Conservation (phyloP, 1,284 basidiomycete genomes). For the Leccinum pachyderme region DNA sequence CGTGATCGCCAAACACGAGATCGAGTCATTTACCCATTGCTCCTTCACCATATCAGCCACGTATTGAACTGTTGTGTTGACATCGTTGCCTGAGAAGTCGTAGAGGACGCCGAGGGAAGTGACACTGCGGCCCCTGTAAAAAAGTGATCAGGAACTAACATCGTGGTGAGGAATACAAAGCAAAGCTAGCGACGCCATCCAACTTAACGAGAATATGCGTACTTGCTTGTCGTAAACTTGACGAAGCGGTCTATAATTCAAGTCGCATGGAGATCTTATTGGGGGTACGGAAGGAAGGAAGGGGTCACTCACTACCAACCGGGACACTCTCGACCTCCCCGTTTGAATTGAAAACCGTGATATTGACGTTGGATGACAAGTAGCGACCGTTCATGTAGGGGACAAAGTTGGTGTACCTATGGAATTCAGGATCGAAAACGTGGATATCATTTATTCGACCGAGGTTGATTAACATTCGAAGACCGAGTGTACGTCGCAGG, state of each 20-base stretch:
- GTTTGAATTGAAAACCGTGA: conserved; percentile 60
- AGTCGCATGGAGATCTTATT: neutral
- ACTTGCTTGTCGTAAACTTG: conserved; percentile 79
- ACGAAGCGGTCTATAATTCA: conserved; percentile 51
- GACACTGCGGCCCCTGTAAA: conserved; percentile 60
- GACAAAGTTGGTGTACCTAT: conserved; percentile 69
- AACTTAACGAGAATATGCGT: conserved; percentile 19
- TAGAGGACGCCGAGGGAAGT: conserved; percentile 83
- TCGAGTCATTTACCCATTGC: conserved; percentile 48
- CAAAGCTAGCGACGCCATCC: neutral
- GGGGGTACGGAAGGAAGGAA: neutral
- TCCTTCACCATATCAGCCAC: conserved; percentile 77
- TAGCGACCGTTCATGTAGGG: conserved; percentile 74
- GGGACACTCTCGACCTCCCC: conserved; percentile 54
- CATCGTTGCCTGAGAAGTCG: conserved; percentile 64
- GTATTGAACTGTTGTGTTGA: conserved; percentile 71
- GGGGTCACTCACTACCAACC: conserved; percentile 51
- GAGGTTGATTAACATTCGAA: neutral
- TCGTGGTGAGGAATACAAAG: neutral
- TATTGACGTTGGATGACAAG: conserved; percentile 83
- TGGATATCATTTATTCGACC: neutral
- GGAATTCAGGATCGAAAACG: neutral
- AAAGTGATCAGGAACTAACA: neutral
- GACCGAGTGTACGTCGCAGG: neutral
- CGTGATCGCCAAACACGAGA: neutral